Conservation (phyloP, 345 rosid genomes). For the Alliaria petiolata region DNA sequence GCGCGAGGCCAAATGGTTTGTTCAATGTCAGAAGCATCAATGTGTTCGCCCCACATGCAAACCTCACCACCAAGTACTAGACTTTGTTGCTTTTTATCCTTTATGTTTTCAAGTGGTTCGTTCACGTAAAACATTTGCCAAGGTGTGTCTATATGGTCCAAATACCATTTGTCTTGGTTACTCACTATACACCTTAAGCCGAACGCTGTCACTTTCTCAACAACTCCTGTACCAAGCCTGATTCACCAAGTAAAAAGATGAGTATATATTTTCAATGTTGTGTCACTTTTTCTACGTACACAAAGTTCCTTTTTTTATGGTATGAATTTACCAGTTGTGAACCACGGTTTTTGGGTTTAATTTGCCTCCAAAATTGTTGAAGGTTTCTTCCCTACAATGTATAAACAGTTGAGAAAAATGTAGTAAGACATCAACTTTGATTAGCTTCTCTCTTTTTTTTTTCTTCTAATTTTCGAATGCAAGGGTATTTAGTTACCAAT, state of each 20-base stretch:
- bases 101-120: slow-evolving; percentile 55
- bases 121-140: slow-evolving; percentile 59
- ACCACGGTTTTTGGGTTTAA: slow-evolving; percentile 59
- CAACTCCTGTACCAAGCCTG: slow-evolving; percentile 75
- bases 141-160: slow-evolving; percentile 53
- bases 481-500: slow-evolving; percentile 42
- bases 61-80: slow-evolving; percentile 76
- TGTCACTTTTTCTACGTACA: background rate
- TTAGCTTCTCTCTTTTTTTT: background rate
- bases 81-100: slow-evolving; percentile 38
- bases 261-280: background rate
- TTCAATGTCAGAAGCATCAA: slow-evolving; percentile 59
- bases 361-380: slow-evolving; percentile 59
- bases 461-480: background rate
- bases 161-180: slow-evolving; percentile 78
- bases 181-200: slow-evolving; percentile 71
- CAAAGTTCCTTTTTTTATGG: background rate
- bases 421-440: background rate
- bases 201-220: slow-evolving; percentile 48
- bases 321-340: slow-evolving; percentile 59
- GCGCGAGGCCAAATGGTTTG: slow-evolving; percentile 91
- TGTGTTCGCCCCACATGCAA: slow-evolving; percentile 74
- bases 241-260: background rate
- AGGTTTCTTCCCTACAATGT: slow-evolving; percentile 71
- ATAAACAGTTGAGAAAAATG: background rate